Evolutionary conservation across 495 filamentous ascomycete species (phyloP), one percentile per base, ranked within the genome.

Genomic region (Aeminium ludgeri): DNA sequence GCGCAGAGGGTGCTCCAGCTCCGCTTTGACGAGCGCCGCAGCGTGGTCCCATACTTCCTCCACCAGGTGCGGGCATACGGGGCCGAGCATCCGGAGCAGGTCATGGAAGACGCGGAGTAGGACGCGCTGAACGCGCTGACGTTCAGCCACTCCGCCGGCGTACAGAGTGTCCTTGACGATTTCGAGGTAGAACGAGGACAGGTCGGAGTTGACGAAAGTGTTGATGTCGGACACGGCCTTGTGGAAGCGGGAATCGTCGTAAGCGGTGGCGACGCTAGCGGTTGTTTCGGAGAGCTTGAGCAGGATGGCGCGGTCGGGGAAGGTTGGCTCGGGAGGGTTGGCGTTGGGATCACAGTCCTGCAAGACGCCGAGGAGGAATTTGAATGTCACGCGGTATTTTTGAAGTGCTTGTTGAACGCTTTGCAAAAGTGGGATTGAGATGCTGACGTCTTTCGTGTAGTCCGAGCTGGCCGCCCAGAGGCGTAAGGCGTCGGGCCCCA

Each of bases 111-210:
- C 70, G 36, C 79, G 61, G 50, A 72, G 72, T 15, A 93, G 54
- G 7, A 85, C 80, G 10, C 70, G 74, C 50, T 82, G 78, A 3
- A 70, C 70, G 15, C 65, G 57, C 7, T 63, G 59, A 16, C 75
- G 55, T 37, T 66, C 69, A 38, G 67, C 64, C 31, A 71, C 70
- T 41, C 72, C 70, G 17, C 78, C 78, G 20, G 84, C 83, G 63
- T 96, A 96, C 3, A 94, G 60, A 20, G 80, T 66, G 54, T 99
- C 89, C 58, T 96, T 99, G 54, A 86, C 64, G 0, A 79, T 71
- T 56, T 96, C 89, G 38, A 96, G 73, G 61, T 96, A 96, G 55
- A 95, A 92, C 0, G 87, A 73, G 0, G 86, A 95, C 18, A 99
- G 71, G 46, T 92, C 80, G 15, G 66, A 70, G 43, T 72, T 74